Base-by-base conservation (phyloP, 371 early-diverging fungal genomes). In the Sporodiniella umbellata region DNA sequence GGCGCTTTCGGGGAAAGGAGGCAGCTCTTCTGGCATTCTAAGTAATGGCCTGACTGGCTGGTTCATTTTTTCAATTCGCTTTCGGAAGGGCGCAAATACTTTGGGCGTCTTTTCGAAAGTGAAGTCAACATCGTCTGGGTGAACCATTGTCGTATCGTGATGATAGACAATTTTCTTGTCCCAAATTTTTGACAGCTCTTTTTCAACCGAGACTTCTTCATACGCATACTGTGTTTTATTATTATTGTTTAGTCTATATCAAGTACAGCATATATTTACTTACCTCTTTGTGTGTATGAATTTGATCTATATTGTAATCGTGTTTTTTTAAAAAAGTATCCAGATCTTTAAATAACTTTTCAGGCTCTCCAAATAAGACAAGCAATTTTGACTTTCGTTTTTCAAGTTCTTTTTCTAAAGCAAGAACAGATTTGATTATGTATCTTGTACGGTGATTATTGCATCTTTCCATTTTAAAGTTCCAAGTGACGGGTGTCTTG, bases 241-340 rank as follows among this genome's bases (percentile, higher is more conserved):
- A 8, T 35, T 33, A n/a, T n/a, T 35, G 11, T 35, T 35, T 0
- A n/a, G n/a, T n/a, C n/a, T n/a, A n/a, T n/a, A n/a, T n/a, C n/a
- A n/a, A n/a, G n/a, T n/a, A n/a, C n/a, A n/a, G n/a, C n/a, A n/a
- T n/a, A n/a, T n/a, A n/a, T n/a, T n/a, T n/a, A 21, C 47, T 31
- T 48, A 68, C 70, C 62, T 70, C 70, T 40, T 70, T 59, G 35
- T 59, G 44, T 33, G 53, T 35, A 35, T 66, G 46, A 0, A 70
- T 48, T 14, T 46, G 38, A 14, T 54, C 58, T 8, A 60, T 10
- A 3, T 39, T 38, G 8, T 38, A 51, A 3, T 51, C 21, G 10
- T 55, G 40, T 3, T 58, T 54, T 11, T 2, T 6, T 1, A 70
- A 28, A 39, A 30, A 40, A 11, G 42, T n/a, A 8, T 52, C 40